Base-by-base conservation (phyloP, 2,329 filamentous ascomycete species). In the Fusarium nodosum region DNA sequence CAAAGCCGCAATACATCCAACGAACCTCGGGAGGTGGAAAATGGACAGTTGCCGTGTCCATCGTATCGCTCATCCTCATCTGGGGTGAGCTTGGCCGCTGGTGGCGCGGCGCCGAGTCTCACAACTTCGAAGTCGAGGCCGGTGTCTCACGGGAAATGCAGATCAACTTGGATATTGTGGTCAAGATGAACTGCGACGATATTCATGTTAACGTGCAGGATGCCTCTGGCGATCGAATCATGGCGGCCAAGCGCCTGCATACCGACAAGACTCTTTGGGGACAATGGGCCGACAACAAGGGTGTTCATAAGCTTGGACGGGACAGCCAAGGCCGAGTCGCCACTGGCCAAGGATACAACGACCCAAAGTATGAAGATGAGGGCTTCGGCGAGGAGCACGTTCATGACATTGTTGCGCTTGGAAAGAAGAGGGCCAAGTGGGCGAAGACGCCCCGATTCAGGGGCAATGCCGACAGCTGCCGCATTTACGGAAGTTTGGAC, bases 121-220 rank as follows among this genome's bases (percentile, higher is more conserved):
- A 98, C 79, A 93, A 92, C 64, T 99, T 98, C 81, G 91, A 91
- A 64, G 95, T 99, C 59, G 96, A 98, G 80, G 96, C 97, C 81
- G 93, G 93, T 71, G 87, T 99, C 39, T 91, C 92, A 4, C 93
- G 93, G 80, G 87, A 90, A 67, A 87, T 99, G 79, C 94, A 98
- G 81, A 91, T 99, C 82, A 99, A 99, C 82, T 84, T 99, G 60
- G 96, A 99, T 80, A 85, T 97, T n/a, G 93, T 98, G 7, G 86
- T 99, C 50, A 86, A 86, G 54, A 99, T 99, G 96, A 83, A 86
- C 73, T 99, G 96, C 84, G 82, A 86, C 60, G 91, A 97, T 77
- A 82, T 99, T n/a, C 93, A 97, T 82, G 85, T 99, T 80, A 98
- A 99, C 81, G 94, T 99, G 52, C 96, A 98, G 83, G 96, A 99